phyloP scores from a whole-genome alignment of 2,329 filamentous ascomycete genomes.

The Hymenoscyphus albidus region DNA sequence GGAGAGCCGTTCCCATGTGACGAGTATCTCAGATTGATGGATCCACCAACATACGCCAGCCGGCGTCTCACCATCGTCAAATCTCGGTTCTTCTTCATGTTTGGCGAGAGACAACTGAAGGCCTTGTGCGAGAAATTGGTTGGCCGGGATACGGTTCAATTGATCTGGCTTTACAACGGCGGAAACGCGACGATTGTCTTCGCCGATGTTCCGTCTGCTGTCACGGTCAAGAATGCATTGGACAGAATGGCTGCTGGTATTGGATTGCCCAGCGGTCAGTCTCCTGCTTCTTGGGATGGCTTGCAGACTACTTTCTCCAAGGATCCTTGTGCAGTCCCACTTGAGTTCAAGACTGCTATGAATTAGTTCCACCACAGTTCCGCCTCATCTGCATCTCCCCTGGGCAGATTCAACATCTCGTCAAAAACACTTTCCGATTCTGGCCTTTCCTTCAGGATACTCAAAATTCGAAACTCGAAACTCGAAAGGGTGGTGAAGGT shows the following conservation, averaged over 20 bases:
- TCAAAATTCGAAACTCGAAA: not conserved
- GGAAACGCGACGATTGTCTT: slow-evolving; percentile 35
- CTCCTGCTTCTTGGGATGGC: slow-evolving; percentile 21
- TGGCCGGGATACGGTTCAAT: slow-evolving; percentile 26
- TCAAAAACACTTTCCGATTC: not conserved
- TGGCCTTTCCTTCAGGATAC: not conserved
- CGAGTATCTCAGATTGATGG: slow-evolving; percentile 28
- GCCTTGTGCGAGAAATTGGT: slow-evolving; percentile 27
- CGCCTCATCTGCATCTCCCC: not conserved
- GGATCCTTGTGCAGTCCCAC: slow-evolving; percentile 26
- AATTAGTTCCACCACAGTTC: not conserved
- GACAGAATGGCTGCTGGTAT: slow-evolving; percentile 20
- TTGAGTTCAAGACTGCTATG: slow-evolving; percentile 24
- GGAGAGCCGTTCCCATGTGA: slow-evolving; percentile 27
- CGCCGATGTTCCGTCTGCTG: slow-evolving; percentile 27
- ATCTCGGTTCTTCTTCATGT: slow-evolving; percentile 32
- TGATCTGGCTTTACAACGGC: slow-evolving; percentile 32
- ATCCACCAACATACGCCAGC: slow-evolving; percentile 22
- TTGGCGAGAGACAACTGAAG: slow-evolving; percentile 23
- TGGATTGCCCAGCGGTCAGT: slow-evolving; percentile 10
- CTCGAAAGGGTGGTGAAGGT: slow-evolving; percentile 1
- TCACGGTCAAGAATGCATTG: slow-evolving; percentile 29
- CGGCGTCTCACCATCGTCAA: slow-evolving; percentile 34
- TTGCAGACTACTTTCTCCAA: slow-evolving; percentile 29
- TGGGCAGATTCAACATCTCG: slow-evolving; percentile 1